Conservation (phyloP, 73 alveolate species). For the Tetrahymena elliotti region DNA sequence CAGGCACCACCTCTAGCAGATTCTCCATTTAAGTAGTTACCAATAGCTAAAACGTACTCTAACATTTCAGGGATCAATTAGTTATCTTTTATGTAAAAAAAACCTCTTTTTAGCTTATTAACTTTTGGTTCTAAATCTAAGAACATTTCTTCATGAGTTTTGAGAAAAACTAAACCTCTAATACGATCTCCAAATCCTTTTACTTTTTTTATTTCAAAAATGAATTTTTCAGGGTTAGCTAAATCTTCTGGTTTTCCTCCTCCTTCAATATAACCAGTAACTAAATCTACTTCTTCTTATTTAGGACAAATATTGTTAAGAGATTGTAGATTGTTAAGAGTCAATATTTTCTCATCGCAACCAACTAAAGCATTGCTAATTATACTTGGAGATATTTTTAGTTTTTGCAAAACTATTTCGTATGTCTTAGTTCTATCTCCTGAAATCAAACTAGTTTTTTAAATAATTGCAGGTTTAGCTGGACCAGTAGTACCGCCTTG, state of each 20-base stretch:
- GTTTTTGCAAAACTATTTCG: slow-evolving; percentile 51
- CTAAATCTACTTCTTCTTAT: slow-evolving; percentile 41
- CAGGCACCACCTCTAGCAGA: slow-evolving; percentile 79
- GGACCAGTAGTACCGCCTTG: background rate
- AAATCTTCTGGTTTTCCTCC: slow-evolving; percentile 49
- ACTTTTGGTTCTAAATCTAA: slow-evolving; percentile 48
- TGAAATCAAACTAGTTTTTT: slow-evolving; percentile 28
- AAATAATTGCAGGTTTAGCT: slow-evolving; percentile 12
- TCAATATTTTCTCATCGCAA: slow-evolving; percentile 50
- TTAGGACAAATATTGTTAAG: slow-evolving; percentile 53
- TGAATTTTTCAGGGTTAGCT: slow-evolving; percentile 58
- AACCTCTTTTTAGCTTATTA: slow-evolving; percentile 36
- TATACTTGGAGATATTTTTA: slow-evolving; percentile 49
- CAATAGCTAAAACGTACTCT: slow-evolving; percentile 62
- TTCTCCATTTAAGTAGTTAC: slow-evolving; percentile 74
- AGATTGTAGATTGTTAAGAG: slow-evolving; percentile 44
- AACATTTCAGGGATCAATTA: slow-evolving; percentile 45
- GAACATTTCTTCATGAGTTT: slow-evolving; percentile 42
- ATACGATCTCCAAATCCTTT: slow-evolving; percentile 54
- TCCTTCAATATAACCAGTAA: slow-evolving; percentile 37
- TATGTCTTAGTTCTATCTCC: slow-evolving; percentile 54
- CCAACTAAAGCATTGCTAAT: slow-evolving; percentile 58
- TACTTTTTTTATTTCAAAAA: slow-evolving; percentile 44
- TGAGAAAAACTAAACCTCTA: slow-evolving; percentile 53
- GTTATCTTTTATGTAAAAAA: slow-evolving; percentile 31